Conservation (phyloP, 139 green algal genomes). For the Picochlorum sp. region DNA sequence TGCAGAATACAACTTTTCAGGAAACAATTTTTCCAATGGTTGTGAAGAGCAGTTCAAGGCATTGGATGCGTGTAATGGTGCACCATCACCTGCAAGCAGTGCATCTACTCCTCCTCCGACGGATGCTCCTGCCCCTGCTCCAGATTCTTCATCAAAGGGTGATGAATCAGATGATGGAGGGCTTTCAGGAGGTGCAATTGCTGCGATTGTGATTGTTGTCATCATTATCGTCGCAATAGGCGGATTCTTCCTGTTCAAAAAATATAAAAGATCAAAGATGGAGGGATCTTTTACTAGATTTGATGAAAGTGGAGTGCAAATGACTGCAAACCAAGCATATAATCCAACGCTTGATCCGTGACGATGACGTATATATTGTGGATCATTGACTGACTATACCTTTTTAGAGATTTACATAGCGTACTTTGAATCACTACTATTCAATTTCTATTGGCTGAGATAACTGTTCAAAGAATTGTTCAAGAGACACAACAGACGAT, state of each 20-base stretch:
- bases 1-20: conserved; percentile 6
- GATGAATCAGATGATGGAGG: background rate
- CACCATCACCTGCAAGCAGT: background rate
- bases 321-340: background rate
- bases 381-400: background rate
- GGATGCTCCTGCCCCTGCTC: background rate
- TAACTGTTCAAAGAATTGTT: background rate
- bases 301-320: background rate
- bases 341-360: background rate
- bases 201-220: conserved; percentile 7
- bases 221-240: background rate
- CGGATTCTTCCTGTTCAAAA: conserved; percentile 1
- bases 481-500: too few species aligned
- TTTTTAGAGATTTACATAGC: background rate
- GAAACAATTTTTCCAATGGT: conserved; percentile 6
- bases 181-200: conserved; percentile 1
- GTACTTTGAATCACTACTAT: background rate
- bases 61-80: background rate
- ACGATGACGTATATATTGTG: too few species aligned
- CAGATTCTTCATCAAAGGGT: background rate
- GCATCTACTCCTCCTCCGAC: background rate
- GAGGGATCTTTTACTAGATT: background rate
- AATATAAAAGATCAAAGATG: background rate
- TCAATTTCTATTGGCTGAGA: background rate
- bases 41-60: conserved; percentile 3